Base-by-base conservation (phyloP, 2,329 filamentous ascomycete genomes). In the Colletotrichum costaricense region DNA sequence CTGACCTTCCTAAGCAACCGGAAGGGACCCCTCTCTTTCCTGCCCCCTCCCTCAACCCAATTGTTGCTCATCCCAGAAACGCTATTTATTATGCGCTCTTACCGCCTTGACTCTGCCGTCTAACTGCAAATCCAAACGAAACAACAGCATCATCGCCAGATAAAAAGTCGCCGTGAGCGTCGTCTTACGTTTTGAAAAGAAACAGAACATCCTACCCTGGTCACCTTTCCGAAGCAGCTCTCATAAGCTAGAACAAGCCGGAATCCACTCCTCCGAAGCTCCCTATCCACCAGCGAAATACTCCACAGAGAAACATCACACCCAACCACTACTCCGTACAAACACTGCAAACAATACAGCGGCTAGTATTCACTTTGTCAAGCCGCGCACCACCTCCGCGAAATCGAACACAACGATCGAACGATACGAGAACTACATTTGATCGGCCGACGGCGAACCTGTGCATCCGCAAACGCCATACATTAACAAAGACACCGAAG, bases 31-130 rank as follows among this genome's bases (percentile, higher is more conserved):
- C 42, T 49, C 42, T 49, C 42, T 42, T 42, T 49, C 42, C 63
- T 59, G 56, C 63, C 33, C 22, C 58, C n/a, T 26, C 60, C 42
- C 62, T 46, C 46, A 33, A 42, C 49, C 60, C 26, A 54, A 62
- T 52, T 33, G n/a, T 58, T 68, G 54, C 60, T 42, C 33, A 62
- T 52, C 67, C 52, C 56, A 19, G 58, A 54, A 49, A 72, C 67
- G 28, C 71, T 71, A 73, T 73, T 73, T 73, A 65, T 65, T 64
- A 57, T 73, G 67, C 71, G 62, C 71, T 58, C 62, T 57, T 60
- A 66, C 71, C 71, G 71, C 71, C 56, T 58, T 64, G 35, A 42
- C 26, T 42, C 24, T 60, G 9, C 59, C 60, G 54, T 69, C 66
- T 60, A 55, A 73, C 42, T 54, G 26, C 28, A 14, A 14, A 12